Evolutionary conservation across 139 green algal genomes (phyloP).

Genomic region (Klebsormidium nitens): DNA sequence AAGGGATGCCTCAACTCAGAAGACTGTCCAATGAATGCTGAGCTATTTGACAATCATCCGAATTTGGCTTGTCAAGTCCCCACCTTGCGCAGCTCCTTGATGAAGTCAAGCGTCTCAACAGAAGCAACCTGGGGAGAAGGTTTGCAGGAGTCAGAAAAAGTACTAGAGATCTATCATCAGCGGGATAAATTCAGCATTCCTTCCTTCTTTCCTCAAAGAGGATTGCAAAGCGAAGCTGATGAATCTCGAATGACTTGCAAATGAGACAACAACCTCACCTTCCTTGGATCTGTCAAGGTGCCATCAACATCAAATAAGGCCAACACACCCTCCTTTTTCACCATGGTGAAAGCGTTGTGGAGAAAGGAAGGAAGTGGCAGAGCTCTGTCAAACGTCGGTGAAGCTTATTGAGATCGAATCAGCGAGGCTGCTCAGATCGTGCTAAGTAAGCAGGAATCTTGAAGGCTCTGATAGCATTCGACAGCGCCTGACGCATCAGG

Average conservation of each 20-base stretch:
- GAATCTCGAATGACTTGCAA: background rate
- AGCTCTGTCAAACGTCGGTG: too few relatives aligned
- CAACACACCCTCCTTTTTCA: conserved; percentile 38
- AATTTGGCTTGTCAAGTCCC: background rate
- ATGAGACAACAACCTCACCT: conserved; percentile 48
- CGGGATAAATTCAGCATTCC: background rate
- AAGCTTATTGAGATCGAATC: too few relatives aligned
- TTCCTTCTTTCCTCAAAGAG: background rate
- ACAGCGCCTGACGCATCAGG: too few relatives aligned
- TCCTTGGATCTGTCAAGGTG: conserved; percentile 82
- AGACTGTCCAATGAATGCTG: background rate
- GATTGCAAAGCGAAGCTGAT: background rate
- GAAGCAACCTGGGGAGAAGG: conserved; percentile 45
- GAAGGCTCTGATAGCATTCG: too few relatives aligned
- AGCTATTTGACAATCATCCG: background rate
- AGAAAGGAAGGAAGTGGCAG: too few relatives aligned
- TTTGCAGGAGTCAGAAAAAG: background rate
- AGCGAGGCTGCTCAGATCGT: too few relatives aligned
- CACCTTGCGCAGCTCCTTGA: conserved; percentile 75
- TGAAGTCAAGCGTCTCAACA: conserved; percentile 35
- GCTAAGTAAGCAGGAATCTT: too few relatives aligned
- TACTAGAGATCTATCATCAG: conserved; percentile 3
- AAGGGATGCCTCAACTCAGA: background rate
- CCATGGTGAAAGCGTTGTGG: too few relatives aligned
- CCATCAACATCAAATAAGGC: conserved; percentile 96